Evolutionary conservation across 371 early-diverging fungal genomes (phyloP).

Genomic region (Mucor indicus): DNA sequence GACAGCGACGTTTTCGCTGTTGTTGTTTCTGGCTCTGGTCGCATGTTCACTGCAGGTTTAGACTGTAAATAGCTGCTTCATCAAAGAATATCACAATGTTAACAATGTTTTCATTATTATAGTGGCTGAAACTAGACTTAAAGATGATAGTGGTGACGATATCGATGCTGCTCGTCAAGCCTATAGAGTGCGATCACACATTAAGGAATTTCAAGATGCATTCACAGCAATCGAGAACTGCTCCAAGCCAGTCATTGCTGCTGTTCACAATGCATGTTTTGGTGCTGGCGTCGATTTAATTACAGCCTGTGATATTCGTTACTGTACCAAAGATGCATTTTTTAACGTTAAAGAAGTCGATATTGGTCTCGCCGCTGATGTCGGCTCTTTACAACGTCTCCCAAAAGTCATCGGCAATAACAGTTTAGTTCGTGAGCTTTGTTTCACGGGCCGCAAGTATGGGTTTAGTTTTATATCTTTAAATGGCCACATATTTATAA

Average conservation of each 20-base stretch:
- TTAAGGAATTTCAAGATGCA: constrained; percentile 63
- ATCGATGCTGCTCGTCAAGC: constrained; percentile 52
- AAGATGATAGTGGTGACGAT: neutral
- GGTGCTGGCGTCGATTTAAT: constrained; percentile 90
- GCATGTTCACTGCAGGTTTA: constrained; percentile 87
- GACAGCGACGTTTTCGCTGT: constrained; percentile 71
- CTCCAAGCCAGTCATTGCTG: constrained; percentile 85
- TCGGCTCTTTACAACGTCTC: constrained; percentile 90
- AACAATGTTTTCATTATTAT: neutral
- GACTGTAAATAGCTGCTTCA: constrained; percentile 61
- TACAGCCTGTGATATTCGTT: constrained; percentile 91
- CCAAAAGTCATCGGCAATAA: constrained; percentile 92
- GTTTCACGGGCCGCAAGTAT: constrained; percentile 78
- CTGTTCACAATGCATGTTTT: constrained; percentile 84
- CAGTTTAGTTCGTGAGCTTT: constrained; percentile 87
- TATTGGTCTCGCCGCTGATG: constrained; percentile 86
- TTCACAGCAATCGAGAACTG: constrained; percentile 81
- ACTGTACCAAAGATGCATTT: constrained; percentile 72
- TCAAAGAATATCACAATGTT: neutral
- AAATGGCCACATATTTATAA: no score
- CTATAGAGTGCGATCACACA: constrained; percentile 40
- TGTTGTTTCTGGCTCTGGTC: constrained; percentile 72
- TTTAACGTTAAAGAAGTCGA: constrained; percentile 93
- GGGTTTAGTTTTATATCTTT: no score
- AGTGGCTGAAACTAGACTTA: constrained; percentile 21